Conservation (phyloP, 2,329 filamentous ascomycete genomes). For the Fusarium chuoi region DNA sequence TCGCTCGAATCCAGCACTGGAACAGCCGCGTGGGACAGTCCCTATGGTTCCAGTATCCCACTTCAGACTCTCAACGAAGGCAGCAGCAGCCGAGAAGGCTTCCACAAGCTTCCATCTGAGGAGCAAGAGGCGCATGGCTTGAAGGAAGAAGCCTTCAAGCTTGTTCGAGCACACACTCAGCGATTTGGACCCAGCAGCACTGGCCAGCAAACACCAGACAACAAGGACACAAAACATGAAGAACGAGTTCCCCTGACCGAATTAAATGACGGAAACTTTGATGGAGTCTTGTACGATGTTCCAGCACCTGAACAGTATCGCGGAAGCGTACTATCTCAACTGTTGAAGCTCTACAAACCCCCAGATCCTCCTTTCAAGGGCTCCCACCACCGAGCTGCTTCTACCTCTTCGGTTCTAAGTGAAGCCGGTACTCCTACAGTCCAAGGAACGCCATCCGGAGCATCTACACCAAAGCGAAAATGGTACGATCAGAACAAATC, state of each 20-base stretch:
- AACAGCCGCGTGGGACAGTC: constrained; percentile 41
- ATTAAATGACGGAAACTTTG: constrained; percentile 53
- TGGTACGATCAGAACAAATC: constrained; percentile 62
- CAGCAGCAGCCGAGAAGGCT: constrained; percentile 27
- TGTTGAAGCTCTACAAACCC: constrained; percentile 59
- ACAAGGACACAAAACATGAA: constrained; percentile 23
- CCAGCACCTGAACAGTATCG: constrained; percentile 55
- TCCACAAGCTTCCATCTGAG: constrained; percentile 24
- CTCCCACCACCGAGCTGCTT: constrained; percentile 39
- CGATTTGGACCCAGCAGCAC: constrained; percentile 30
- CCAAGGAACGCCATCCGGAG: constrained; percentile 51
- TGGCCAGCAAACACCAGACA: constrained; percentile 6
- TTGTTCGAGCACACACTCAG: constrained; percentile 56
- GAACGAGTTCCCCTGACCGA: constrained; percentile 45
- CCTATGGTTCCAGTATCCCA: constrained; percentile 44
- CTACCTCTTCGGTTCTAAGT: constrained; percentile 43
- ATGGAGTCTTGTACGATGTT: constrained; percentile 53
- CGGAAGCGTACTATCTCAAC: constrained; percentile 57
- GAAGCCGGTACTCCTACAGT: constrained; percentile 50
- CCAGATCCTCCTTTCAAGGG: constrained; percentile 41
- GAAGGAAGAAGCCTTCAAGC: constrained; percentile 53
- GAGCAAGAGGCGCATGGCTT: constrained; percentile 21
- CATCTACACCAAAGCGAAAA: constrained; percentile 56
- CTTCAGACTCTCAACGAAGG: constrained; percentile 46
- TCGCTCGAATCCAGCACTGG: constrained; percentile 53